phyloP scores from a whole-genome alignment of 108 stramenopile genomes.

The Pseudonitzschia pungens region DNA sequence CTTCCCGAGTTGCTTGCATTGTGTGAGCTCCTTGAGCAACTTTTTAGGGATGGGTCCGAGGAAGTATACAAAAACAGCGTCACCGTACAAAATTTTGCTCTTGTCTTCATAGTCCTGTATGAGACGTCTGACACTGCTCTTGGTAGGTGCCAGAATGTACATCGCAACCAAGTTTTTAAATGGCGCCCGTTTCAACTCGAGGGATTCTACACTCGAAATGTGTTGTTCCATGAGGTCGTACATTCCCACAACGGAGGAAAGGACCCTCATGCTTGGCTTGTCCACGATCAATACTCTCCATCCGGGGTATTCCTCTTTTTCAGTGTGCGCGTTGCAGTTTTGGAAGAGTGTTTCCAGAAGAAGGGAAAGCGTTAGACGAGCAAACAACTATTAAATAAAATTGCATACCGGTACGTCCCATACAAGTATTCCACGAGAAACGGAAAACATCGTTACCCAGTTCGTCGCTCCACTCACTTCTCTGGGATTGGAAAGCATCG shows the following conservation, averaged over 20 bases:
- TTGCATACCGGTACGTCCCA: no score
- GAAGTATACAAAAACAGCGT: constrained; percentile 89
- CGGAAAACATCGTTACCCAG: neutral
- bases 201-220: constrained; percentile 86
- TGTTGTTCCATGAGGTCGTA: constrained; percentile 92
- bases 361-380: neutral
- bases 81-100: constrained; percentile 71
- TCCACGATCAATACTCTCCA: constrained; percentile 85
- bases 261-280: constrained; percentile 65
- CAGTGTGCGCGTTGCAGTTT: neutral
- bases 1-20: constrained; percentile 79
- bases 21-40: constrained; percentile 76
- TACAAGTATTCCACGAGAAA: neutral
- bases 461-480: constrained; percentile 44
- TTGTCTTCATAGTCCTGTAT: constrained; percentile 70
- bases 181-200: constrained; percentile 88
- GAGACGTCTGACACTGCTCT: constrained; percentile 66
- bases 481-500: constrained; percentile 50
- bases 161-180: constrained; percentile 92
- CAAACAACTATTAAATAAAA: no score
- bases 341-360: neutral
- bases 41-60: constrained; percentile 67
- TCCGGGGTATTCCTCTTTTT: constrained; percentile 34
- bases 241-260: constrained; percentile 88
- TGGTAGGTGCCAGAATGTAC: constrained; percentile 84